Evolutionary conservation across 2,329 filamentous ascomycete genomes (phyloP).

Genomic region (Pezicula radicicola): DNA sequence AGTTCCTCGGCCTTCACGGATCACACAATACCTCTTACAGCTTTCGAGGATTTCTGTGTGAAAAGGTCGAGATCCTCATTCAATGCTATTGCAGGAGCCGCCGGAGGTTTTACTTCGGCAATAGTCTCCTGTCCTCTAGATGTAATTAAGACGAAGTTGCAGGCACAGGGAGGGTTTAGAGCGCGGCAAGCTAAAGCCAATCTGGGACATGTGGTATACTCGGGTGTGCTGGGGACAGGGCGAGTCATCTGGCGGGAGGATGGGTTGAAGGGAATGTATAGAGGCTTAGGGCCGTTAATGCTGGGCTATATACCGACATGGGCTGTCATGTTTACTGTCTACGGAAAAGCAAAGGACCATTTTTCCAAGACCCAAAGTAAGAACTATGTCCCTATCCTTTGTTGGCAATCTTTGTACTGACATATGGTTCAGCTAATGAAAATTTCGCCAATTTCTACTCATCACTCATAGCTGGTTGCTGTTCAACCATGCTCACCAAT

Average conservation of each 20-base stretch:
- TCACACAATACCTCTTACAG: constrained; percentile 30
- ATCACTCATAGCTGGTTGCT: constrained; percentile 85
- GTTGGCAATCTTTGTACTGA: constrained; percentile 7
- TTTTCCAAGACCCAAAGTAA: constrained; percentile 65
- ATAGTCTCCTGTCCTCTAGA: constrained; percentile 95
- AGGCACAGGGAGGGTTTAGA: constrained; percentile 86
- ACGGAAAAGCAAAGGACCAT: constrained; percentile 81
- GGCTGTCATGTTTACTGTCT: constrained; percentile 97
- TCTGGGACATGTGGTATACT: constrained; percentile 62
- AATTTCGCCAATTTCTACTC: constrained; percentile 83
- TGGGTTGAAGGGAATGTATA: constrained; percentile 85
- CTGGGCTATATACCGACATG: constrained; percentile 95
- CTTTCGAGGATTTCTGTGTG: constrained; percentile 53
- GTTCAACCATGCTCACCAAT: constrained; percentile 91
- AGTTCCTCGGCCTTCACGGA: constrained; percentile 10
- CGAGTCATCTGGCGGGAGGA: constrained; percentile 84
- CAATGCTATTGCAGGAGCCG: constrained; percentile 81
- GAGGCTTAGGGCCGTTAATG: constrained; percentile 90
- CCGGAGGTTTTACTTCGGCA: constrained; percentile 88
- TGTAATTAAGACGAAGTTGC: constrained; percentile 98
- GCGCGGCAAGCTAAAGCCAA: constrained; percentile 21
- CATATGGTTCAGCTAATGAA: constrained; percentile 57
- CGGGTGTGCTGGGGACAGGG: constrained; percentile 83
- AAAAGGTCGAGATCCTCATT: constrained; percentile 61
- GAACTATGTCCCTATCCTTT: constrained; percentile 18